Evolutionary conservation across 805 yeast genomes (phyloP).

Genomic region (Lachancea cidri): DNA sequence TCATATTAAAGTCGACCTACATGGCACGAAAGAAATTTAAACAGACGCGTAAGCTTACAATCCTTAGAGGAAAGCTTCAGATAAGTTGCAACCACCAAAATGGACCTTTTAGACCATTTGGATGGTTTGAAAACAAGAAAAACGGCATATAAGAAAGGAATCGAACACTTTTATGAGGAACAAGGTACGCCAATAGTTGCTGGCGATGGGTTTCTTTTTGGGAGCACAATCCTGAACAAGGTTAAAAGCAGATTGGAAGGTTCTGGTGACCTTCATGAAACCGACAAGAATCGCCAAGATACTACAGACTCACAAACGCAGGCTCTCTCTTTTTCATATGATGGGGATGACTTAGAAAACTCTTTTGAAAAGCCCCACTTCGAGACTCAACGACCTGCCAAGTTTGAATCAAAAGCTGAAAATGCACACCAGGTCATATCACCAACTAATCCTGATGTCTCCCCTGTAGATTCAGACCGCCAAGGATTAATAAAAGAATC

Average conservation of each 20-base stretch:
- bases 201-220: slow-evolving; percentile 25
- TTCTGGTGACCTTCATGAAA: background rate
- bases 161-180: slow-evolving; percentile 8
- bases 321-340: slow-evolving; percentile 18
- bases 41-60: background rate
- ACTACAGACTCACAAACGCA: slow-evolving; percentile 1
- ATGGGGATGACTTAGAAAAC: slow-evolving; percentile 17
- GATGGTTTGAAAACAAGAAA: slow-evolving; percentile 9
- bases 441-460: too few relatives aligned
- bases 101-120: slow-evolving; percentile 26
- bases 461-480: too few relatives aligned
- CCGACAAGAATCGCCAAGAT: background rate
- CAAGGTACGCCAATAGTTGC: slow-evolving; percentile 8
- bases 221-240: slow-evolving; percentile 14
- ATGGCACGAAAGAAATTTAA: too few relatives aligned
- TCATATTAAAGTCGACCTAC: too few relatives aligned
- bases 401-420: background rate
- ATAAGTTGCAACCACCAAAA: slow-evolving; percentile 5
- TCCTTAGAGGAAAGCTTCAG: background rate
- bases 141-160: slow-evolving; percentile 22
- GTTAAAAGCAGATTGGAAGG: slow-evolving; percentile 23
- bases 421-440: too few relatives aligned
- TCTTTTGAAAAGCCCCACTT: slow-evolving; percentile 1
- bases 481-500: too few relatives aligned
- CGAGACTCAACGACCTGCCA: background rate